phyloP scores from a whole-genome alignment of 306 rosid genomes.

The Ormosia emarginata region DNA sequence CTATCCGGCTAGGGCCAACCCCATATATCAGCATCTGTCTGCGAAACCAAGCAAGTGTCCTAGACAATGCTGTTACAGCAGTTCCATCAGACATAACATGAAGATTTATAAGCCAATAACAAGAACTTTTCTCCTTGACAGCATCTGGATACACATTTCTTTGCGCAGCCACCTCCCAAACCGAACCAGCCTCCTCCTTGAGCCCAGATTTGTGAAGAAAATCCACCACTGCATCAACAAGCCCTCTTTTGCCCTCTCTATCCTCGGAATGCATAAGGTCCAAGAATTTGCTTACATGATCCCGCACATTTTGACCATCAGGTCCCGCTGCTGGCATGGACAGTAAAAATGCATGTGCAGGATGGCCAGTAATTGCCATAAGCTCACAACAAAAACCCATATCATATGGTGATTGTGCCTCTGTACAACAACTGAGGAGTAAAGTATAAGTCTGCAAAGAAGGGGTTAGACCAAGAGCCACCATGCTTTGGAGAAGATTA shows the following conservation, averaged over 20 bases:
- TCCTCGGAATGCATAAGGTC: slow-evolving; percentile 91
- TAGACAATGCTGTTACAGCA: slow-evolving; percentile 80
- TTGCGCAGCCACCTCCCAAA: slow-evolving; percentile 90
- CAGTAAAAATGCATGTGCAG: slow-evolving; percentile 74
- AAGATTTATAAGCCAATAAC: slow-evolving; percentile 93
- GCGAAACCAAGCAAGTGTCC: slow-evolving; percentile 92
- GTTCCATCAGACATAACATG: slow-evolving; percentile 98
- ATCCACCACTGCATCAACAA: slow-evolving; percentile 96
- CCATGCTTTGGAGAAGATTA: slow-evolving; percentile 71
- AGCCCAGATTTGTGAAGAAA: slow-evolving; percentile 96
- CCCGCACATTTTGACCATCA: slow-evolving; percentile 81
- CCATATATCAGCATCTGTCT: slow-evolving; percentile 72
- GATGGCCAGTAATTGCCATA: slow-evolving; percentile 78
- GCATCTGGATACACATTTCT: slow-evolving; percentile 91
- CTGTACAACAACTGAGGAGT: slow-evolving; percentile 92
- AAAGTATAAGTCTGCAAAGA: slow-evolving; percentile 87
- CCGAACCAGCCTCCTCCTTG: slow-evolving; percentile 95
- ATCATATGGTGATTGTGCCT: slow-evolving; percentile 63
- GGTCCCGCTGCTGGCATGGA: slow-evolving; percentile 94
- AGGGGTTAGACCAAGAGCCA: slow-evolving; percentile 67
- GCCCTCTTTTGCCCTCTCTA: slow-evolving; percentile 93
- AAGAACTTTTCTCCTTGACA: slow-evolving; percentile 69
- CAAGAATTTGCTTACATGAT: slow-evolving; percentile 69
- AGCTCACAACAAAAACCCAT: slow-evolving; percentile 76
- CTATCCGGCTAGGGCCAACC: slow-evolving; percentile 71